Base-by-base conservation (phyloP, 495 filamentous ascomycete species). In the Corynascus novoguineensis region DNA sequence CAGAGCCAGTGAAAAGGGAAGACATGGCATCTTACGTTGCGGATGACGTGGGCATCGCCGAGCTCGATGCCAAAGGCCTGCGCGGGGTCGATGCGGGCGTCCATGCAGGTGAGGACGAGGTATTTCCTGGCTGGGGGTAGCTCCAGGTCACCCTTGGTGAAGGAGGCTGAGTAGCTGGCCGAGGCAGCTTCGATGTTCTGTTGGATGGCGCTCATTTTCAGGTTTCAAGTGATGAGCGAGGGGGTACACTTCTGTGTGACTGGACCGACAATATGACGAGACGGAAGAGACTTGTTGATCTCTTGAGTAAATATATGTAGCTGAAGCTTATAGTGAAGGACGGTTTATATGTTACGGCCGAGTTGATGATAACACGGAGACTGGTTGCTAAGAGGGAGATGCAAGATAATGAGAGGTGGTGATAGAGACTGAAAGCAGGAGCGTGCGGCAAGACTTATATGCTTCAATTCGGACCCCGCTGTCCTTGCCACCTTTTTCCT, bases 21-120 rank as follows among this genome's bases (percentile, higher is more conserved):
- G 4, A 3, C 21, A 14, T 35, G 34, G 34, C 10, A 12, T 8
- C 55, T 55, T 38, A 68, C 69, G 63, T 95, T 95, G 55, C 90
- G 86, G 60, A 95, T 90, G 21, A 95, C 80, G 68, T 92, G 88
- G 5, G 89, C 88, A 56, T 88, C 84, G 19, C 88, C 88, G 40
- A 90, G 80, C 50, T 79, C 69, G 51, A 92, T 85, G n/a, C 85
- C 86, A 55, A 88, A 85, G 6, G 87, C 89, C 3, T 75, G 65
- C 2, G 83, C 78, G 0, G 87, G 80, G 60, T 92, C 85, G 58
- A 95, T 83, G 11, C 90, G 83, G 1, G 89, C 87, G 64, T 95
- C 89, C 88, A 92, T 93, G 72, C 90, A 95, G 3, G 88, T 89
- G 35, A 78, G 60, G 31, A 87, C 73, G 12, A 80, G 73, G 60